Percentiles rank a stretch among this genome's conserved stretches.
Evolutionary conservation across 495 filamentous ascomycete species (phyloP).

Genomic region (Aspergillus avenaceus): DNA sequence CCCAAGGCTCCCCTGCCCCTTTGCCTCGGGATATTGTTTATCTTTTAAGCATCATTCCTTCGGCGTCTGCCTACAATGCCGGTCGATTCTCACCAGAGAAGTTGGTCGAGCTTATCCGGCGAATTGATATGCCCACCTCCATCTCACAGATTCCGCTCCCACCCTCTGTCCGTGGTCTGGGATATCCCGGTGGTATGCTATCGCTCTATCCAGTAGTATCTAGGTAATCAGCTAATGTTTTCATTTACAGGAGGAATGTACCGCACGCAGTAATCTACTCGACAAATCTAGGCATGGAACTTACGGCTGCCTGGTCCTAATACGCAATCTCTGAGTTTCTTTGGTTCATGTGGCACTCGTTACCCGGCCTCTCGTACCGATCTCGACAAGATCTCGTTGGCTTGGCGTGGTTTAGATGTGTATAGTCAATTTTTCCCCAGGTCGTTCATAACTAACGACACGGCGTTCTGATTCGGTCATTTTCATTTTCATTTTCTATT

Average conservation of each 20-base stretch:
- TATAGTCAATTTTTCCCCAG: slow-evolving; percentile 15
- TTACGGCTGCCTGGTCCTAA: slow-evolving; percentile 1
- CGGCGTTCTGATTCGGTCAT: slow-evolving; percentile 19
- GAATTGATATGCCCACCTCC: slow-evolving; percentile 59
- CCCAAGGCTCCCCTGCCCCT: slow-evolving; percentile 42
- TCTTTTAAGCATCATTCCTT: slow-evolving; percentile 77
- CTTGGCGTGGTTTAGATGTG: slow-evolving; percentile 15
- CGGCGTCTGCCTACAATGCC: slow-evolving; percentile 65
- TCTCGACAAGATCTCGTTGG: slow-evolving; percentile 6
- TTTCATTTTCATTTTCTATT: background rate
- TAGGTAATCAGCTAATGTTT: slow-evolving; percentile 2
- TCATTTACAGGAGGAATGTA: slow-evolving; percentile 24
- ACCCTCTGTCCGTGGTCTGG: slow-evolving; percentile 28
- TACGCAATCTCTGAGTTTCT: background rate
- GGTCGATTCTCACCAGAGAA: slow-evolving; percentile 63
- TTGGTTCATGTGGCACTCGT: slow-evolving; percentile 1
- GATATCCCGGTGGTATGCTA: slow-evolving; percentile 36
- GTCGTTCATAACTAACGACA: slow-evolving; percentile 19
- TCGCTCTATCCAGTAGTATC: background rate
- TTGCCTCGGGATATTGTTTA: slow-evolving; percentile 79
- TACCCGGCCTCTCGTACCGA: background rate
- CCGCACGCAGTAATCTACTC: slow-evolving; percentile 18
- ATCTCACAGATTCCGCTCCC: slow-evolving; percentile 42
- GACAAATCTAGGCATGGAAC: slow-evolving; percentile 2
- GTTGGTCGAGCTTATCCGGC: slow-evolving; percentile 69